A percentile compares a stretch with the other conserved stretches of the same genome.
Evolutionary conservation across 139 green algal genomes (phyloP).

Genomic region (Mychonastes homosphaera): DNA sequence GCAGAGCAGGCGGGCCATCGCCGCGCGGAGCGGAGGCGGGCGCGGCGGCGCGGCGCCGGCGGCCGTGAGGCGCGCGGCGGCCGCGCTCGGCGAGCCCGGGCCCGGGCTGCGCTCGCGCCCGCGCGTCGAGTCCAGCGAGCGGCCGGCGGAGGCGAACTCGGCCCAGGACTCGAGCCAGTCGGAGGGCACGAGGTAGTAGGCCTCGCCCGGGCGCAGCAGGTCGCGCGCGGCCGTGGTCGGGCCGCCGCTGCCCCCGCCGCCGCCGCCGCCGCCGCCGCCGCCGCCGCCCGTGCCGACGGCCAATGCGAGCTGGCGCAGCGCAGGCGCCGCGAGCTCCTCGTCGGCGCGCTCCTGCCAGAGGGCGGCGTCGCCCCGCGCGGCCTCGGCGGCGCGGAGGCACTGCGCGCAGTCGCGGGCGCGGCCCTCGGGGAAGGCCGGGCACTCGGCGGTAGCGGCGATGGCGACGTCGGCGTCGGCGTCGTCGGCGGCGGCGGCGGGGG

Average conservation of each 20-base stretch:
- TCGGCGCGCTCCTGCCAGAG: too few species aligned
- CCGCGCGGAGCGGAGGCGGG: constrained; percentile 19
- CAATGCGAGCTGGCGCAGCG: not conserved
- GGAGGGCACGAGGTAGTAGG: constrained; percentile 47
- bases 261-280: constrained; percentile 22
- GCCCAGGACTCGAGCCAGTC: constrained; percentile 41
- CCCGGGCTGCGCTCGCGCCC: too few species aligned
- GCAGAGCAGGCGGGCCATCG: constrained; percentile 32
- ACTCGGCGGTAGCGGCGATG: too few species aligned
- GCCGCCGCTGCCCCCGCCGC: constrained; percentile 29
- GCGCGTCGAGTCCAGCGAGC: too few species aligned
- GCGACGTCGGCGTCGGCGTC: too few species aligned
- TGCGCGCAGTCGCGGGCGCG: too few species aligned
- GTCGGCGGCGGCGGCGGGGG: too few species aligned
- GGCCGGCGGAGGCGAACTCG: constrained; percentile 23
- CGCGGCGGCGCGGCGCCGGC: not conserved
- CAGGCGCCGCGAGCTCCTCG: too few species aligned
- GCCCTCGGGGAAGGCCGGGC: too few species aligned
- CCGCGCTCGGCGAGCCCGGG: not conserved
- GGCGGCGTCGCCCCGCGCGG: too few species aligned
- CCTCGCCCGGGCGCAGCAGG: constrained; percentile 22
- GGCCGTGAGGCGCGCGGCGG: not conserved
- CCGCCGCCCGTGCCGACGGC: constrained; percentile 10
- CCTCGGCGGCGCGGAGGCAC: too few species aligned
- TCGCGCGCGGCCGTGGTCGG: constrained; percentile 7